phyloP scores from a whole-genome alignment of 2,329 filamentous ascomycete genomes.

The Aspergillus quadricinctus region DNA sequence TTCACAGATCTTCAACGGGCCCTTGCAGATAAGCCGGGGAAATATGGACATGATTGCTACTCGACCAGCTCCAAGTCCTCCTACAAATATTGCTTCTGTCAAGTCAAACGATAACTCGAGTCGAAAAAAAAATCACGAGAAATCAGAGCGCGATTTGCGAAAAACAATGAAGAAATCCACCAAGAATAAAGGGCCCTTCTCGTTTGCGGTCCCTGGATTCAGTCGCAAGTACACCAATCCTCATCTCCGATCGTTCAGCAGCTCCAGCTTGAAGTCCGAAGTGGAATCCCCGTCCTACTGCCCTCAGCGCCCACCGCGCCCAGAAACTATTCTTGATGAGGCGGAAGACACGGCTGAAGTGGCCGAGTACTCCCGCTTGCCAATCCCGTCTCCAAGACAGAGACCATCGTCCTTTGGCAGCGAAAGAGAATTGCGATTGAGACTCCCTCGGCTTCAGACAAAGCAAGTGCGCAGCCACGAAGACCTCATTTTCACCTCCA shows the following conservation, averaged over 20 bases:
- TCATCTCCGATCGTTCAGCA: slow-evolving; percentile 18
- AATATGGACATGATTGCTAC: slow-evolving; percentile 31
- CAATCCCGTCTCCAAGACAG: slow-evolving; percentile 7
- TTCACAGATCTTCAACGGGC: slow-evolving; percentile 19
- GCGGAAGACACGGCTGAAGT: slow-evolving; percentile 5
- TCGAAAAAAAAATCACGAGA: neutral
- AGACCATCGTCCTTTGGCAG: slow-evolving; percentile 16
- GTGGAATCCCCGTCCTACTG: slow-evolving; percentile 6
- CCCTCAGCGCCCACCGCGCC: neutral
- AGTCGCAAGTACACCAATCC: slow-evolving; percentile 10
- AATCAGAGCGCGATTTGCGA: neutral
- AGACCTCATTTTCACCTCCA: neutral
- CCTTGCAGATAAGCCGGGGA: slow-evolving; percentile 32
- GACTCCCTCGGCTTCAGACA: slow-evolving; percentile 23
- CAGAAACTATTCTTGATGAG: neutral
- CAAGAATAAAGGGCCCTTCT: slow-evolving; percentile 14
- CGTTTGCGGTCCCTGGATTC: slow-evolving; percentile 16
- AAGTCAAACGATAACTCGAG: slow-evolving; percentile 9
- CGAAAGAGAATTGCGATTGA: slow-evolving; percentile 20
- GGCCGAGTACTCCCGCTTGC: slow-evolving; percentile 10
- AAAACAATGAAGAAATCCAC: slow-evolving; percentile 9
- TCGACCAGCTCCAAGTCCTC: slow-evolving; percentile 28
- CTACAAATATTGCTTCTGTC: slow-evolving; percentile 13
- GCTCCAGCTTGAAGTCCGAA: slow-evolving; percentile 9
- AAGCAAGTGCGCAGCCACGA: slow-evolving; percentile 7